Percentiles rank a stretch among this genome's conserved stretches.
Conservation (phyloP, 352 stramenopile genomes). For the Phytophthora brassicae region DNA sequence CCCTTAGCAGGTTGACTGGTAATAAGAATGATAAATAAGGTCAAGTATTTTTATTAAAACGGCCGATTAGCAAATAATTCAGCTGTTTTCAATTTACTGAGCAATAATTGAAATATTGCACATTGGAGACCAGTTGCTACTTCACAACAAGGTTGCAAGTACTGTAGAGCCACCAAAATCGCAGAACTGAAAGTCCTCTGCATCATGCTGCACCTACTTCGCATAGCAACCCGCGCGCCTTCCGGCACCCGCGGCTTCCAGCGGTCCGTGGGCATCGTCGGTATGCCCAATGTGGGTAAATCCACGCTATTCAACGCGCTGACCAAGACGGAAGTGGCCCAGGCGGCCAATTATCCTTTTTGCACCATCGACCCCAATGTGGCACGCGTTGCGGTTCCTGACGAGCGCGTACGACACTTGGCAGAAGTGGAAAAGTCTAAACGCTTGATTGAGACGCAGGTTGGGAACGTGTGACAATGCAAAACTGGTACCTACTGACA, state of each 20-base stretch:
- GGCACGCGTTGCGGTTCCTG: slow-evolving; percentile 71
- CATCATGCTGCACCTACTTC: slow-evolving; percentile 30
- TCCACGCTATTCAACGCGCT: slow-evolving; percentile 89
- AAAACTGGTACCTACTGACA: slow-evolving; percentile 8
- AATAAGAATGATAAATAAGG: too few relatives aligned
- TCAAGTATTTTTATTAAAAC: too few relatives aligned
- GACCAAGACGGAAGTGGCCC: slow-evolving; percentile 82
- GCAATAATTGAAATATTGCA: too few relatives aligned
- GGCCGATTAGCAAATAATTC: too few relatives aligned
- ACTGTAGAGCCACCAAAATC: too few relatives aligned
- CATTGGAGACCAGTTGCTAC: too few relatives aligned
- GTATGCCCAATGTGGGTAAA: slow-evolving; percentile 90
- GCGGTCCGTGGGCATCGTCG: slow-evolving; percentile 85
- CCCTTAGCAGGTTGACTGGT: too few relatives aligned
- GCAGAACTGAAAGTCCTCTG: too few relatives aligned
- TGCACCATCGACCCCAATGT: slow-evolving; percentile 90
- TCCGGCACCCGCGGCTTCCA: slow-evolving; percentile 54
- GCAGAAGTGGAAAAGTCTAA: slow-evolving; percentile 78
- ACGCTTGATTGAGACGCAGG: slow-evolving; percentile 69
- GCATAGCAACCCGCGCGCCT: slow-evolving; percentile 2
- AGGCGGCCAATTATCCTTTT: slow-evolving; percentile 89
- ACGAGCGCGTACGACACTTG: slow-evolving; percentile 59
- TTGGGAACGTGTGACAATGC: slow-evolving; percentile 11
- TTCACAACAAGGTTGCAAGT: too few relatives aligned
- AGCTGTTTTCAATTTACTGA: too few relatives aligned